Conservation (phyloP, 306 rosid genomes). For the Cucurbita maxima region DNA sequence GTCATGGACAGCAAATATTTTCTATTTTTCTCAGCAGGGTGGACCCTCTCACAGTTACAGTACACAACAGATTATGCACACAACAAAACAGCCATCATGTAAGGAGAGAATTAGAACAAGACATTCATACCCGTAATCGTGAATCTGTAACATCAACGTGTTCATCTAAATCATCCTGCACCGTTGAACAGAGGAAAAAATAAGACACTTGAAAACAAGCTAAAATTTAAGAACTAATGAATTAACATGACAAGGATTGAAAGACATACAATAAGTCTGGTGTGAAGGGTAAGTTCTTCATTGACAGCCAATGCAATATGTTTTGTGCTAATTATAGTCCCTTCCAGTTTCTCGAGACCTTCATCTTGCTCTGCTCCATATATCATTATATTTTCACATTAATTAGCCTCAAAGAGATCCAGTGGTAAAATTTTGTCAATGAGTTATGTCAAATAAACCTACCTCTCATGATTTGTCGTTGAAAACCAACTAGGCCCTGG, state of each 20-base stretch:
- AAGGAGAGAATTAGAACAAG: background rate
- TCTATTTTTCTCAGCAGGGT: background rate
- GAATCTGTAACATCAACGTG: conserved; percentile 89
- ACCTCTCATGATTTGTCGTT: conserved; percentile 86
- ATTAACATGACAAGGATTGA: conserved; percentile 1
- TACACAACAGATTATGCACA: background rate
- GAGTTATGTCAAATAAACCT: conserved; percentile 16
- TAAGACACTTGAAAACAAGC: background rate
- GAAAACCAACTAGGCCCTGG: conserved; percentile 71
- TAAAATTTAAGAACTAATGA: background rate
- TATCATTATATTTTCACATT: background rate
- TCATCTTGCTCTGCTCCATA: conserved; percentile 82
- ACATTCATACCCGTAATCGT: conserved; percentile 61
- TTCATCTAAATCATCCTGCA: conserved; percentile 90
- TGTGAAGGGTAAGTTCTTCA: conserved; percentile 83
- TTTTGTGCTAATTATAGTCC: conserved; percentile 79
- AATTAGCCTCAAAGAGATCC: background rate
- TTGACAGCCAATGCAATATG: conserved; percentile 98
- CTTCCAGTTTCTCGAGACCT: conserved; percentile 91
- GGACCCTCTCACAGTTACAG: background rate
- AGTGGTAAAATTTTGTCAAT: background rate
- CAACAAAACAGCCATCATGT: background rate
- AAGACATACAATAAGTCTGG: conserved; percentile 72
- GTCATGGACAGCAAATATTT: background rate
- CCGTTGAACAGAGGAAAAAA: background rate